phyloP scores from a whole-genome alignment of 768 basidiomycete genomes.

The Leucosporidium yakuticum region DNA sequence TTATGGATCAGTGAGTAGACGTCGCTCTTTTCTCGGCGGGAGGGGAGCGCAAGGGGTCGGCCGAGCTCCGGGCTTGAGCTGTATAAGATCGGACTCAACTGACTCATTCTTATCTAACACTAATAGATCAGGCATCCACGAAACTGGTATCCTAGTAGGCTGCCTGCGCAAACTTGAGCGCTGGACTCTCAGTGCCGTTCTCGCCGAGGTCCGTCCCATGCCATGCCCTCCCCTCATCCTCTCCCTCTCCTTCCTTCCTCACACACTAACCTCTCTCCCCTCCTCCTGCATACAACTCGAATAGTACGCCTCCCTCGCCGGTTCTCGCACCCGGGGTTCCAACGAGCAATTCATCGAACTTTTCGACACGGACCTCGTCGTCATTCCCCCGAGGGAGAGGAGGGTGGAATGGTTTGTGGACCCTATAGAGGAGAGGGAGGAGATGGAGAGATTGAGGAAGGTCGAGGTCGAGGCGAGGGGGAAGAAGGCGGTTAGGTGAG shows the following conservation, averaged over 20 bases:
- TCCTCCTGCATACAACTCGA: too few relatives aligned
- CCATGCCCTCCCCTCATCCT: not conserved
- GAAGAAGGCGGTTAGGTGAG: too few relatives aligned
- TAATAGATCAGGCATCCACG: not conserved
- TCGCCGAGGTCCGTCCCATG: not conserved
- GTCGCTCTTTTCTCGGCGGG: not conserved
- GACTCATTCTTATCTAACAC: not conserved
- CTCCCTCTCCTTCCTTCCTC: not conserved
- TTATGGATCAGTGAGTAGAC: not conserved
- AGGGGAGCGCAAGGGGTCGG: not conserved
- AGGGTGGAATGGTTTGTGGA: too few relatives aligned
- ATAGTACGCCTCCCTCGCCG: not conserved
- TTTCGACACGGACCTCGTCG: not conserved
- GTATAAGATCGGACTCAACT: not conserved
- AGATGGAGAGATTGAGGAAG: too few relatives aligned
- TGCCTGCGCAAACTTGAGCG: not conserved
- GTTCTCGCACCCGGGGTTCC: not conserved
- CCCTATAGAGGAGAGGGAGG: too few relatives aligned
- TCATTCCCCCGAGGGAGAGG: not conserved
- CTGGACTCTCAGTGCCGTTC: not conserved
- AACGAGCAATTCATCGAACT: conserved; percentile 4
- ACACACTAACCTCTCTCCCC: too few relatives aligned
- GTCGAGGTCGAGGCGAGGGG: too few relatives aligned
- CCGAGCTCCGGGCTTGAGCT: too few relatives aligned
- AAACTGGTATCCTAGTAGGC: not conserved